Percentiles rank a stretch among this genome's conserved stretches.
Conservation (phyloP, 108 stramenopile genomes). For the Ochromonas danica region DNA sequence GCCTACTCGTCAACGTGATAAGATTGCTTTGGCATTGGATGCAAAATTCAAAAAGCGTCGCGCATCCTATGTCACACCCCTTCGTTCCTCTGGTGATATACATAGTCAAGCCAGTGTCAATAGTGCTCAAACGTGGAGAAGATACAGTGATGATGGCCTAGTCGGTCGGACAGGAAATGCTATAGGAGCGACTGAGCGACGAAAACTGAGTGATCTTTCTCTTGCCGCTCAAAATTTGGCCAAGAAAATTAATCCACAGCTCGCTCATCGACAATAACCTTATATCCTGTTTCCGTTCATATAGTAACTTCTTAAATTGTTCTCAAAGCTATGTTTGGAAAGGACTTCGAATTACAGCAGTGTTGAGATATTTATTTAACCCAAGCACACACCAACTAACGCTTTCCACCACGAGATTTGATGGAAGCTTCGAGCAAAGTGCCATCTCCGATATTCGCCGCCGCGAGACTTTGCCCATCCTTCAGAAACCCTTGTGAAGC, state of each 20-base stretch:
- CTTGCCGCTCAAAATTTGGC: not conserved
- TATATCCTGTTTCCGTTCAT: too few relatives aligned
- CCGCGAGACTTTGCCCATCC: not conserved
- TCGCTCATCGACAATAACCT: not conserved
- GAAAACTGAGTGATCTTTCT: not conserved
- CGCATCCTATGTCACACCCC: too few relatives aligned
- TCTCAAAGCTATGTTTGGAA: too few relatives aligned
- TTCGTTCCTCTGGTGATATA: not conserved
- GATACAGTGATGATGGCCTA: not conserved
- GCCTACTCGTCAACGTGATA: not conserved
- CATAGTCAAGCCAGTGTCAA: not conserved
- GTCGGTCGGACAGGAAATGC: not conserved
- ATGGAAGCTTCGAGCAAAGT: not conserved
- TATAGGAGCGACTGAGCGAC: not conserved
- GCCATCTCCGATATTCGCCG: slow-evolving; percentile 6
- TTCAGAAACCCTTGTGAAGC: slow-evolving; percentile 11
- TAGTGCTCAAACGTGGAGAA: not conserved
- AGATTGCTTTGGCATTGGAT: too few relatives aligned
- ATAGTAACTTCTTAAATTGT: too few relatives aligned
- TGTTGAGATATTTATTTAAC: too few relatives aligned
- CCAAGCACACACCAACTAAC: slow-evolving; percentile 26
- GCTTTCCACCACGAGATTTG: slow-evolving; percentile 34
- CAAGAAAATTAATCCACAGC: not conserved
- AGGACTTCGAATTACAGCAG: too few relatives aligned
- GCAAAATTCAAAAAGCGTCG: too few relatives aligned